A percentile compares a stretch with the other conserved stretches of the same genome.
Evolutionary conservation across 1,284 basidiomycete species (phyloP).

Genomic region (Clitocybe nebularis): DNA sequence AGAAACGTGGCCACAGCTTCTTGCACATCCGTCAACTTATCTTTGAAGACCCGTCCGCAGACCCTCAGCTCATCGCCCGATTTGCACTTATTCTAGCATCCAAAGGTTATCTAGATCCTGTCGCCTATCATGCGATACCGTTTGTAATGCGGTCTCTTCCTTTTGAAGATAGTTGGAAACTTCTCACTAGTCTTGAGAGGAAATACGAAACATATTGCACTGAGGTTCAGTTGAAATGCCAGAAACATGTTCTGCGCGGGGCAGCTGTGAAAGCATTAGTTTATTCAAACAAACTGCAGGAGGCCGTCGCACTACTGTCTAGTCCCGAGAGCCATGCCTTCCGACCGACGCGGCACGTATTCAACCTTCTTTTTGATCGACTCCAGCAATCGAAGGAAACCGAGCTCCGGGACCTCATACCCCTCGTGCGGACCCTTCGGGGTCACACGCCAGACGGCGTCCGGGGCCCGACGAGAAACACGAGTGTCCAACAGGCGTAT

Average conservation of each 20-base stretch:
- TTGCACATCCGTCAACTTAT: slow-evolving; percentile 19
- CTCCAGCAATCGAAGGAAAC: slow-evolving; percentile 10
- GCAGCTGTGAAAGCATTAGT: slow-evolving; percentile 23
- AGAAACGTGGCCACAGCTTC: slow-evolving; percentile 13
- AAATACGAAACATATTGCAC: slow-evolving; percentile 18
- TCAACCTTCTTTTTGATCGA: slow-evolving; percentile 23
- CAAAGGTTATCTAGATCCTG: slow-evolving; percentile 28
- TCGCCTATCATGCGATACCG: slow-evolving; percentile 22
- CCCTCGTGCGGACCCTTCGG: slow-evolving; percentile 17
- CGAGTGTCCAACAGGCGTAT: neutral
- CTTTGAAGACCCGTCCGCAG: slow-evolving; percentile 20
- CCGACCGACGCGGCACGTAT: slow-evolving; percentile 21
- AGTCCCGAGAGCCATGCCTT: slow-evolving; percentile 17
- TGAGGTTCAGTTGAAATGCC: slow-evolving; percentile 1
- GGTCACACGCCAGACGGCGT: slow-evolving; percentile 2
- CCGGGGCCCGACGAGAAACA: no score
- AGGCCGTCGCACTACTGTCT: slow-evolving; percentile 33
- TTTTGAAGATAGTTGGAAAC: slow-evolving; percentile 21
- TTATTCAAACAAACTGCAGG: slow-evolving; percentile 24
- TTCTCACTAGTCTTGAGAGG: slow-evolving; percentile 27
- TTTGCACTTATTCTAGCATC: slow-evolving; percentile 27
- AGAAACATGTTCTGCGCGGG: slow-evolving; percentile 16
- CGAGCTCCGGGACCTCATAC: slow-evolving; percentile 9
- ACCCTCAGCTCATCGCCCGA: slow-evolving; percentile 23
- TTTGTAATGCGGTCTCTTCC: slow-evolving; percentile 28